phyloP scores from a whole-genome alignment of 768 basidiomycete genomes.

The Myochromella boudieri region DNA sequence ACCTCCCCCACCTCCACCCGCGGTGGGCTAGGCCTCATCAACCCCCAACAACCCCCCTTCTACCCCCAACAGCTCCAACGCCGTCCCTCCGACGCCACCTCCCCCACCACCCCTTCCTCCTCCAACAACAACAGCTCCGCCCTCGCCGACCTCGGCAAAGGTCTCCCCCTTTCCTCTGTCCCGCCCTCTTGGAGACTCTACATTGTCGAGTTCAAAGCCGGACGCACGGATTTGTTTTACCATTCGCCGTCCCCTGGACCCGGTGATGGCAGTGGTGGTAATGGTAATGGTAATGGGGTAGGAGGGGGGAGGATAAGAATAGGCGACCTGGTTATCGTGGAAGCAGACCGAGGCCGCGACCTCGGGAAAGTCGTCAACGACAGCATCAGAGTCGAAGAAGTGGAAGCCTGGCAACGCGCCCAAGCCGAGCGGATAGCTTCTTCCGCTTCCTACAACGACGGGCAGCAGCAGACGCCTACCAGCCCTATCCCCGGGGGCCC shows the following conservation, averaged over 20 bases:
- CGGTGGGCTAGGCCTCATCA: too few species aligned
- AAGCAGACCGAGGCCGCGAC: constrained; percentile 94
- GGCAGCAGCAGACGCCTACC: constrained; percentile 22
- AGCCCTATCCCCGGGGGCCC: constrained; percentile 31
- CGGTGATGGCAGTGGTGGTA: too few species aligned
- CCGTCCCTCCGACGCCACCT: constrained; percentile 36
- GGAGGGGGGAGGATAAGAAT: too few species aligned
- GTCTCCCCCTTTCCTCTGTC: constrained; percentile 83
- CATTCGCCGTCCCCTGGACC: constrained; percentile 61
- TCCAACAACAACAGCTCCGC: constrained; percentile 19
- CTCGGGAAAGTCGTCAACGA: constrained; percentile 91
- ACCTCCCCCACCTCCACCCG: constrained; percentile 50
- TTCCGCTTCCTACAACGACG: background rate
- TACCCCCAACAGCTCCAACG: constrained; percentile 43
- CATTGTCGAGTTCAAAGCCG: constrained; percentile 98
- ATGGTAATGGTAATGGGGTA: too few species aligned
- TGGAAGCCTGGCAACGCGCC: constrained; percentile 86
- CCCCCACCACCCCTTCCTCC: constrained; percentile 1
- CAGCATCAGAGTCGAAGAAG: constrained; percentile 84
- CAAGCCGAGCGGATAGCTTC: constrained; percentile 54
- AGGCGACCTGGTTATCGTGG: constrained; percentile 94
- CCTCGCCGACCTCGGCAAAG: constrained; percentile 76
- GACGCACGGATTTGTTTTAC: constrained; percentile 94
- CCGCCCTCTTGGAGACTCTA: constrained; percentile 86
- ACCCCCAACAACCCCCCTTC: constrained; percentile 46